phyloP scores from a whole-genome alignment of 1,139 yeast species.

The Nakaseomyces uthaithaninus region DNA sequence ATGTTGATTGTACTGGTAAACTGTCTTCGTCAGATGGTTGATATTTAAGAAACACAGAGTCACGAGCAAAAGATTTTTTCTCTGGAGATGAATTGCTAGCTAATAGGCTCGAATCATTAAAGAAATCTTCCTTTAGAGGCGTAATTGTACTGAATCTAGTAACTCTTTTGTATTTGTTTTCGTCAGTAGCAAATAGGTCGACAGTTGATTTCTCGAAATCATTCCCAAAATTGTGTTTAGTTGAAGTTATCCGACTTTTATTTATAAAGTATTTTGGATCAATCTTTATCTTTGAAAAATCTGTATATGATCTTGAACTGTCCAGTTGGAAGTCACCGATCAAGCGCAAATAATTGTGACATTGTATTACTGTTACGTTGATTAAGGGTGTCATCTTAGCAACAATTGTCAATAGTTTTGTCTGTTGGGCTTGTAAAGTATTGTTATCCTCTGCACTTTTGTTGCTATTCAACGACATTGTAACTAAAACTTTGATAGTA shows the following conservation, averaged over 20 bases:
- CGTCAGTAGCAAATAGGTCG: constrained; percentile 10
- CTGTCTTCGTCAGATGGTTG: constrained; percentile 22
- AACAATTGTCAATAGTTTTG: constrained; percentile 45
- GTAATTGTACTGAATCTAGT: constrained; percentile 7
- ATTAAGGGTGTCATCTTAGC: constrained; percentile 58
- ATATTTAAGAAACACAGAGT: constrained; percentile 34
- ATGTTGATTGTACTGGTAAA: constrained; percentile 6
- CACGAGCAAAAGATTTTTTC: constrained; percentile 39
- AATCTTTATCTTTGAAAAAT: constrained; percentile 50
- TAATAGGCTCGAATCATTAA: constrained; percentile 11
- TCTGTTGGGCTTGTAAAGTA: constrained; percentile 47
- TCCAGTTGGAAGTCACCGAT: constrained; percentile 71
- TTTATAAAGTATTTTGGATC: constrained; percentile 57
- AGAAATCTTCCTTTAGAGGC: constrained; percentile 3
- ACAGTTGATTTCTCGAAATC: constrained; percentile 8
- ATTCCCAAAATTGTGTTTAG: constrained; percentile 35
- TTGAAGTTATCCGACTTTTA: constrained; percentile 56
- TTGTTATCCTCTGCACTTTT: constrained; percentile 38
- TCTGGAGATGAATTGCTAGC: constrained; percentile 43
- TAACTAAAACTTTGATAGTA: constrained; percentile 54
- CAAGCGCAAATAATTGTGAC: constrained; percentile 42
- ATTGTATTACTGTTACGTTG: constrained; percentile 41
- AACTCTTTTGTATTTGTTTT: constrained; percentile 23
- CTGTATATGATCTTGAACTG: constrained; percentile 61
- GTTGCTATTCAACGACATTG: constrained; percentile 37